Base-by-base conservation (phyloP, 768 basidiomycete species). In the Tricholoma sp. region DNA sequence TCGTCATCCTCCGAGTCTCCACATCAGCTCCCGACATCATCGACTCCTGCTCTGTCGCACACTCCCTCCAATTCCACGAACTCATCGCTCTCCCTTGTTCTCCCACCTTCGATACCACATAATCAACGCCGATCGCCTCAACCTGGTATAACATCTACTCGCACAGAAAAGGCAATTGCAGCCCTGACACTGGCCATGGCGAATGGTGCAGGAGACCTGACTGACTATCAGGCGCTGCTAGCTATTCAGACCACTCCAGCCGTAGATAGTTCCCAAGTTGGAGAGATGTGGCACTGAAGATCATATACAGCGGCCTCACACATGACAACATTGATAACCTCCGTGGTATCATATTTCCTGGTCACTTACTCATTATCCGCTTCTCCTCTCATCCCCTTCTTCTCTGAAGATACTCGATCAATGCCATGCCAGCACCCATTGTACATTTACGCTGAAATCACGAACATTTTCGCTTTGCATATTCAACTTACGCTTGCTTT, bases 131-230 rank as follows among this genome's bases (percentile, higher is more conserved):
- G 37, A 15, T 39, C 54, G 24, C 10, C 31, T 53, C 54, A 52
- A 41, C 49, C 53, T 63, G 28, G 65, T 61, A 8, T 64, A n/a
- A 59, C 72, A 17, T 67, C 81, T 10, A 76, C 81, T 44, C 75
- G 73, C 34, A 71, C 81, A 17, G 84, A 86, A 60, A 85, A 83
- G 63, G 81, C 80, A 13, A 74, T 86, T 50, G 83, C 83, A 15
- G 82, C 81, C 15, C 74, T 86, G 31, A 75, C 73, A 32, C 68
- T 86, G 2, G 83, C 82, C 15, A 76, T 86, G 71, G 84, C 85
- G 11, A 85, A 80, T 57, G 85, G 84, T 41, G 84, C 84, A 9
- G 83, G 80, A 5, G 77, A 82, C 28, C 65, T 86, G 37, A 76
- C 75, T 52, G 84, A 86, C 62, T 86, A 85, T 55, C 71, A 73